Percentiles rank a stretch among this genome's conserved stretches.
phyloP scores from a whole-genome alignment of 2,329 filamentous ascomycete genomes.

The Ascochyta fabae region DNA sequence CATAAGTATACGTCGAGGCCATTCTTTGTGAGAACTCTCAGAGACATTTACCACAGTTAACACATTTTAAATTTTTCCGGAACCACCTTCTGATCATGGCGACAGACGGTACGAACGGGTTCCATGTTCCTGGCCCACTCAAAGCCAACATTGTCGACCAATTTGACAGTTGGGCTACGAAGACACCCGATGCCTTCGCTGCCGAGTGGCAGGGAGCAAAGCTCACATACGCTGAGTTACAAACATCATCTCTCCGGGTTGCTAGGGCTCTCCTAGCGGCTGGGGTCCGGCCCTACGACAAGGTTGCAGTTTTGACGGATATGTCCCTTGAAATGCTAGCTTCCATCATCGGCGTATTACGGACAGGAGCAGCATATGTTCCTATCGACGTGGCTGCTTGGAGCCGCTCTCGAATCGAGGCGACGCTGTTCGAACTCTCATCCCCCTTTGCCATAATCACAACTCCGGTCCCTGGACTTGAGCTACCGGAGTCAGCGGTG shows the following conservation, averaged over 20 bases:
- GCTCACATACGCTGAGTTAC: background rate
- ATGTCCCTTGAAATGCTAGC: conserved; percentile 21
- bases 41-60: no score
- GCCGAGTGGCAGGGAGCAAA: background rate
- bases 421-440: background rate
- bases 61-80: no score
- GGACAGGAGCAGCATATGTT: conserved; percentile 15
- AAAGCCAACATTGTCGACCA: background rate
- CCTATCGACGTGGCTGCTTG: background rate
- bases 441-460: background rate
- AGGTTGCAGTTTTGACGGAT: conserved; percentile 13
- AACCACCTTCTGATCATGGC: no score
- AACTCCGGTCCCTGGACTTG: background rate
- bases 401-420: background rate
- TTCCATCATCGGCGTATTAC: conserved; percentile 18
- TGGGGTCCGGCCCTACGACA: background rate
- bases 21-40: no score
- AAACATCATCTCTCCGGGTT: background rate
- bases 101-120: no score
- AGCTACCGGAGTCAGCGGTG: background rate
- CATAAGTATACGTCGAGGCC: no score
- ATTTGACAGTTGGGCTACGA: background rate
- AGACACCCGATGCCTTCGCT: background rate
- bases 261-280: background rate
- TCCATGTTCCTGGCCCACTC: no score